Conservation (phyloP, 176 grass and related monocot species). For the Avena atlantica region DNA sequence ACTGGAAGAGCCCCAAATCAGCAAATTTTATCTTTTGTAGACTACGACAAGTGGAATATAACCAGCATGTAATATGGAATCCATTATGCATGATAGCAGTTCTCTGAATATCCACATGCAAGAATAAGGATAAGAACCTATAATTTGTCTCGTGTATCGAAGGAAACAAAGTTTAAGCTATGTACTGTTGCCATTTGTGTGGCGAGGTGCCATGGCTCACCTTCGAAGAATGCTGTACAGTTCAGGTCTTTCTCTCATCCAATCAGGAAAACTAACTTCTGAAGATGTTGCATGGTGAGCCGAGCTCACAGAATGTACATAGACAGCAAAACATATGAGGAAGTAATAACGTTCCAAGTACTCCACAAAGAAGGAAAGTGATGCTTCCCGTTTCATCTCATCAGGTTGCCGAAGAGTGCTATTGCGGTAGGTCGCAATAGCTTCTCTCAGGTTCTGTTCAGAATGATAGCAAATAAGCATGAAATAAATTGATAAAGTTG, state of each 20-base stretch:
- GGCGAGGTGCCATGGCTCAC: slow-evolving; percentile 48
- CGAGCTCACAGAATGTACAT: slow-evolving; percentile 81
- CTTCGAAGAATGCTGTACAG: slow-evolving; percentile 98
- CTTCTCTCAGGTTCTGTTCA: slow-evolving; percentile 93
- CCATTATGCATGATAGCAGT: slow-evolving; percentile 5
- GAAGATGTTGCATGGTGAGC: slow-evolving; percentile 60
- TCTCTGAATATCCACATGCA: slow-evolving; percentile 4
- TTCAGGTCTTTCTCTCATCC: slow-evolving; percentile 98
- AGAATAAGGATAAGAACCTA: slow-evolving; percentile 24
- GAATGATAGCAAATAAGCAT: slow-evolving; percentile 34
- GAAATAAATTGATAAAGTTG: slow-evolving; percentile 38
- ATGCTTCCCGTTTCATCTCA: slow-evolving; percentile 96
- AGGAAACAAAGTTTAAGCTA: slow-evolving; percentile 36
- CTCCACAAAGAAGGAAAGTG: slow-evolving; percentile 98
- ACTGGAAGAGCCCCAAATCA: background rate
- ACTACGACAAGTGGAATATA: background rate
- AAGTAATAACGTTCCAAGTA: slow-evolving; percentile 99
- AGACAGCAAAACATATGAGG: slow-evolving; percentile 98
- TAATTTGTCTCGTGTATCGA: slow-evolving; percentile 10
- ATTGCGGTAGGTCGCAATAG: slow-evolving; percentile 94
- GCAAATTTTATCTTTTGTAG: slow-evolving; percentile 12
- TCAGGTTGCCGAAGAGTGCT: slow-evolving; percentile 96
- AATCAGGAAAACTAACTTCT: slow-evolving; percentile 88
- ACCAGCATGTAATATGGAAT: background rate
- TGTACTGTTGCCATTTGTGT: slow-evolving; percentile 31